A percentile compares a stretch with the other conserved stretches of the same genome.
These are phyloP conservation scores for Macrolepiota albuminosa DNA, from an alignment of 768 basidiomycete genomes.

Conservation along the genomic window DNA sequence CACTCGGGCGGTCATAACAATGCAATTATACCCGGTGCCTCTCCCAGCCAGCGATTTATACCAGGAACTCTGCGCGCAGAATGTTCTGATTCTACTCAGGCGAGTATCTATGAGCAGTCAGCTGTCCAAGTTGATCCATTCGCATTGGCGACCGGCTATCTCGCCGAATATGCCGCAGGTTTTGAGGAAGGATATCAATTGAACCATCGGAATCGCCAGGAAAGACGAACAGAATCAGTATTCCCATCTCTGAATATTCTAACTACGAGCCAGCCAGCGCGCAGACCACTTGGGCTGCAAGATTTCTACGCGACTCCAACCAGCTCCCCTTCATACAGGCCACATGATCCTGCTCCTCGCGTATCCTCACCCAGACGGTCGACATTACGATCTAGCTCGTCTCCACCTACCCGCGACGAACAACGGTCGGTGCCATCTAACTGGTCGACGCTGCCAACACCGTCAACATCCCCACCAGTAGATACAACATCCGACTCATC, in stretches of 20 bases:
- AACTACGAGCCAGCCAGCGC: neutral
- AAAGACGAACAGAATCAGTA: neutral
- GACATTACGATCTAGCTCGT: neutral
- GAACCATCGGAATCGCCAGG: neutral
- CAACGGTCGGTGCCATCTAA: neutral
- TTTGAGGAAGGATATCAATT: conserved; percentile 20
- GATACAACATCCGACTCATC: neutral
- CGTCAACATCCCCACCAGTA: neutral
- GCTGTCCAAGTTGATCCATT: conserved; percentile 17
- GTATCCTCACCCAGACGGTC: neutral
- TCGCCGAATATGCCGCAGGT: conserved; percentile 22
- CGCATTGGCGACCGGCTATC: conserved; percentile 17
- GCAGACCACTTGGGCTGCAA: neutral
- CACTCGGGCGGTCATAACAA: conserved; percentile 15
- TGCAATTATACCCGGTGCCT: conserved; percentile 27
- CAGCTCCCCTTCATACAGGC: too few relatives aligned
- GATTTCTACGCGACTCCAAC: neutral
- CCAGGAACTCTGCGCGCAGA: conserved; percentile 10
- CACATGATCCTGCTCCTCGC: neutral
- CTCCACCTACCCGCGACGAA: neutral
- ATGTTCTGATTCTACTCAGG: neutral
- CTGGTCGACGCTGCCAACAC: neutral
- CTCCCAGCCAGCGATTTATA: conserved; percentile 26
- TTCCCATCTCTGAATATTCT: neutral
- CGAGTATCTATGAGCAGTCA: neutral